phyloP scores from a whole-genome alignment of 2,329 filamentous ascomycete genomes.

The Emmonsia crescens region DNA sequence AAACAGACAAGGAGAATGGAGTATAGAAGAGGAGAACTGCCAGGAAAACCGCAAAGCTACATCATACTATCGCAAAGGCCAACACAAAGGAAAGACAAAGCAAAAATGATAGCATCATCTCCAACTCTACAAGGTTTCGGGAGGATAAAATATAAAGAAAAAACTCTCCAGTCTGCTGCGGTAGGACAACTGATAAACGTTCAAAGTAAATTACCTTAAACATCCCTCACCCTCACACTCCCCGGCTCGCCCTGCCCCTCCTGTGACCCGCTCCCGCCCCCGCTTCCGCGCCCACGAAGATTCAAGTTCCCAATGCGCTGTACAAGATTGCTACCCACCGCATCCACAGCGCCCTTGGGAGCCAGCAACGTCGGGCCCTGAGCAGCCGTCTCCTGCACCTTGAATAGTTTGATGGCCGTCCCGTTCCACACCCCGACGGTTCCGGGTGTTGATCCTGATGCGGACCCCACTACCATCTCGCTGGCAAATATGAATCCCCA shows the following conservation, averaged over 20 bases:
- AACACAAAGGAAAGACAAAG: neutral
- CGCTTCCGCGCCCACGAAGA: slow-evolving; percentile 43
- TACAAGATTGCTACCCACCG: slow-evolving; percentile 81
- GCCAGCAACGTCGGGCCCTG: slow-evolving; percentile 71
- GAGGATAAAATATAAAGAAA: too few species aligned
- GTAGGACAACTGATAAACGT: neutral
- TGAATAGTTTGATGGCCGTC: slow-evolving; percentile 77
- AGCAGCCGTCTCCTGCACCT: slow-evolving; percentile 72
- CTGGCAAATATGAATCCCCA: slow-evolving; percentile 89
- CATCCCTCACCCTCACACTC: slow-evolving; percentile 27
- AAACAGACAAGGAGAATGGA: neutral
- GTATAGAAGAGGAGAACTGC: neutral
- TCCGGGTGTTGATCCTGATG: slow-evolving; percentile 51
- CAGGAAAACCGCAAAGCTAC: neutral
- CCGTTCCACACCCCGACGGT: slow-evolving; percentile 92
- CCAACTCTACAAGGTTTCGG: too few species aligned
- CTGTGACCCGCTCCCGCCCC: slow-evolving; percentile 18
- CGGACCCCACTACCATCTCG: slow-evolving; percentile 59
- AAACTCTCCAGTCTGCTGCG: too few species aligned
- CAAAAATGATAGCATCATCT: neutral
- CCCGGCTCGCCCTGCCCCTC: slow-evolving; percentile 21
- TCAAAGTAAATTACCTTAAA: slow-evolving; percentile 16
- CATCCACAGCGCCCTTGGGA: slow-evolving; percentile 83
- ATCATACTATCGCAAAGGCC: neutral
- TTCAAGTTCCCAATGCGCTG: slow-evolving; percentile 75